Base-by-base conservation (phyloP, 2,329 filamentous ascomycete species). In the Aspergillus texensis region DNA sequence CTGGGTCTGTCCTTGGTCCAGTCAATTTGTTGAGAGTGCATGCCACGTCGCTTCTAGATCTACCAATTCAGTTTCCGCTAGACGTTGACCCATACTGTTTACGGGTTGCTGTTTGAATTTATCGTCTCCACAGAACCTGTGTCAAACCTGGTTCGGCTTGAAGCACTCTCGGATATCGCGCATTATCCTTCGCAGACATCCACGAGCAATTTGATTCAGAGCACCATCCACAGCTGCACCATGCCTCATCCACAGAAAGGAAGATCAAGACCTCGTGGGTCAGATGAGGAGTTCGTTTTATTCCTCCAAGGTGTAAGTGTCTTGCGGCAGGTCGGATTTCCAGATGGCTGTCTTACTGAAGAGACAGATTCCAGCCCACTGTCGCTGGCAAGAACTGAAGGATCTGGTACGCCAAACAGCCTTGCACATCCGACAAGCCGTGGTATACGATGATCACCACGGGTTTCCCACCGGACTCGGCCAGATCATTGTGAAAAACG, bases 381-480 rank as follows among this genome's bases (percentile, higher is more conserved):
- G 79, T 61, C 78, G 79, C 62, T 81, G 79, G 79, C 79, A 81
- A 67, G 79, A 81, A 67, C 66, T 81, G 46, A 81, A 81, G 61
- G 79, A 81, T 61, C 67, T 80, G n/a, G 76, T 81, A 21, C 79
- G 79, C 24, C 78, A 81, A 65, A 80, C 78, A 28, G 79, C 79
- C 34, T 62, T 78, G 48, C 79, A 81, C 65, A 80, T 81, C 60
- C 77, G 78, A 39, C 78, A 81, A 62, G 79, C 79, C 0, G 79
- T 80, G 21, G 79, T 81, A 24, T 80, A 80, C 59, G 79, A 81
- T 68, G 79, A 80, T 60, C 74, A 71, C 48, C 74, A 79, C 63
- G 79, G 79, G 5, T 76, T 78, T 58, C 78, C 79, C 24, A 80
- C 78, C 1, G 79, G 79, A 16, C 65, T 81, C 2, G 79, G 79